phyloP scores from a whole-genome alignment of 2,329 filamentous ascomycete species.

The Colletotrichum musae region DNA sequence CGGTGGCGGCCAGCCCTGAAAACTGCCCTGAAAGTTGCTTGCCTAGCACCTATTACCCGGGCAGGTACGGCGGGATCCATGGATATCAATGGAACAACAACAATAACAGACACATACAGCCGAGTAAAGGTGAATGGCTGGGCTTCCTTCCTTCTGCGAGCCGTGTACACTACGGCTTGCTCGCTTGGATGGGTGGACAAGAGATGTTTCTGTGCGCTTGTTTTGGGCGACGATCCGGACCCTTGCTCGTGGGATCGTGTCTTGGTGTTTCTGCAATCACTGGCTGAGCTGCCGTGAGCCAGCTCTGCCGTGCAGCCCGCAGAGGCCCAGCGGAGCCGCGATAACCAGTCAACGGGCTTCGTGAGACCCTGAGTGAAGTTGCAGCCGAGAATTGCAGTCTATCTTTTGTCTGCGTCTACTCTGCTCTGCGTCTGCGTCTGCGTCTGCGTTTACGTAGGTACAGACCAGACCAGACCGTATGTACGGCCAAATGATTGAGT shows the following conservation, averaged over 20 bases:
- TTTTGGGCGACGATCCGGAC: constrained; percentile 28
- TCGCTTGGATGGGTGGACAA: constrained; percentile 24
- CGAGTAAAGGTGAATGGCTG: constrained; percentile 22
- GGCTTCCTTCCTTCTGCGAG: constrained; percentile 24
- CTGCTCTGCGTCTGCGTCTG: too few relatives aligned
- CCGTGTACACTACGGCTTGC: neutral
- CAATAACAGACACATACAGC: neutral
- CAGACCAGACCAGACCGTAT: too few relatives aligned
- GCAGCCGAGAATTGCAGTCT: neutral
- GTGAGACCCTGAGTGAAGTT: constrained; percentile 32
- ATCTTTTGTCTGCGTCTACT: neutral
- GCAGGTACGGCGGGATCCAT: too few relatives aligned
- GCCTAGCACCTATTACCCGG: too few relatives aligned
- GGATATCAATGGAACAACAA: too few relatives aligned
- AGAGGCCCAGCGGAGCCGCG: constrained; percentile 24
- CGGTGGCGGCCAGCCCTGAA: neutral
- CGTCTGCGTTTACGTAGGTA: too few relatives aligned
- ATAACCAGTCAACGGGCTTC: constrained; percentile 35
- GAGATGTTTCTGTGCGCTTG: constrained; percentile 15
- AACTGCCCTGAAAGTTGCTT: neutral
- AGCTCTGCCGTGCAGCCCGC: constrained; percentile 25
- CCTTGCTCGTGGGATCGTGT: constrained; percentile 37
- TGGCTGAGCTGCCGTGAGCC: constrained; percentile 27
- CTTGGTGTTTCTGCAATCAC: constrained; percentile 34
- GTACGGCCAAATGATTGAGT: neutral